phyloP scores from a whole-genome alignment of 768 basidiomycete species.

The Boletus vinaceobasis region DNA sequence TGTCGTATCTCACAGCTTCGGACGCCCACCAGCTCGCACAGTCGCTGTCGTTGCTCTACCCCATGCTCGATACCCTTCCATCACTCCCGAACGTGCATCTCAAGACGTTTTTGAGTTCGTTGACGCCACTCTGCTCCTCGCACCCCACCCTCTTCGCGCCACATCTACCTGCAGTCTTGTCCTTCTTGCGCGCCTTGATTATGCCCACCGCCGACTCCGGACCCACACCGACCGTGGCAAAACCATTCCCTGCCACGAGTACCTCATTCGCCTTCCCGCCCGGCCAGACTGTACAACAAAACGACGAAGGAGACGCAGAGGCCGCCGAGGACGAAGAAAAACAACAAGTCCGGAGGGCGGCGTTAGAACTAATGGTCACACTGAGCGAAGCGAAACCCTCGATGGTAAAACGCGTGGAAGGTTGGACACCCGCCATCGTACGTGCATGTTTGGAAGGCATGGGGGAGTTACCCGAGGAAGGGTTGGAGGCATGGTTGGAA shows the following conservation, averaged over 20 bases:
- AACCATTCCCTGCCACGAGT: constrained; percentile 36
- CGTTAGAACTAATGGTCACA: constrained; percentile 80
- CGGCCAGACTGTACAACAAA: constrained; percentile 26
- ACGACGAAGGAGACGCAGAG: constrained; percentile 33
- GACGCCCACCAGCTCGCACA: constrained; percentile 61
- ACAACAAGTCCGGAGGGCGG: constrained; percentile 65
- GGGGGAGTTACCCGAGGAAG: constrained; percentile 69
- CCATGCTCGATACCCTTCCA: constrained; percentile 75
- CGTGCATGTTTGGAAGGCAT: constrained; percentile 79
- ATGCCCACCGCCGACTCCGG: constrained; percentile 56
- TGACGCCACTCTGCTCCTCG: constrained; percentile 68
- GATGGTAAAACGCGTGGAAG: constrained; percentile 65
- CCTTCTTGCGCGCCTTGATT: constrained; percentile 70
- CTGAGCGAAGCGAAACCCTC: constrained; percentile 70
- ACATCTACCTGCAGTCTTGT: constrained; percentile 63
- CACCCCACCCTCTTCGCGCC: constrained; percentile 72
- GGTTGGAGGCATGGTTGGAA: constrained; percentile 58
- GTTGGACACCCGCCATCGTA: constrained; percentile 70
- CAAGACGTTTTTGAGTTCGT: constrained; percentile 60
- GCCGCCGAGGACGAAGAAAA: constrained; percentile 58
- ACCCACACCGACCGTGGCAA: constrained; percentile 51
- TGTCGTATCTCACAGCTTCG: constrained; percentile 62
- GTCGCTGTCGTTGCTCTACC: constrained; percentile 56
- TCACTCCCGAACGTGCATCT: constrained; percentile 51
- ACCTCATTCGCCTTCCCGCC: constrained; percentile 42